phyloP scores from a whole-genome alignment of 1,139 yeast genomes.

The Zygosaccharomyces sapae region DNA sequence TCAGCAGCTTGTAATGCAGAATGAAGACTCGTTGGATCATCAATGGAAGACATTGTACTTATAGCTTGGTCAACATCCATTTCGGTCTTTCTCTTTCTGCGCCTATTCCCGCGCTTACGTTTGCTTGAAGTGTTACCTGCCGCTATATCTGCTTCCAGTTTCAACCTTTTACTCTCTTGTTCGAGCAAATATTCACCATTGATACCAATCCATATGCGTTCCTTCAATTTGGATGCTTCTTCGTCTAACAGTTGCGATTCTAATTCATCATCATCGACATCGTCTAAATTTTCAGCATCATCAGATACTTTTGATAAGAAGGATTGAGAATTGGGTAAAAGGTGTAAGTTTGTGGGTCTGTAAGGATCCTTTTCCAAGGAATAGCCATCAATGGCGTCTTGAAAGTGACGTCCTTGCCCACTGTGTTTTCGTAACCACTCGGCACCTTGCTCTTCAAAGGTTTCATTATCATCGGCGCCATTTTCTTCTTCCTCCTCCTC shows the following conservation, averaged over 20 bases:
- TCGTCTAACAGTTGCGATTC: conserved; percentile 55
- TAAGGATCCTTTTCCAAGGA: conserved; percentile 40
- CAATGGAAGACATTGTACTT: conserved; percentile 21
- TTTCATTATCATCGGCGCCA: conserved; percentile 21
- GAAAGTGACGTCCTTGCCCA: conserved; percentile 18
- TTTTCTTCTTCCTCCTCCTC: conserved; percentile 20
- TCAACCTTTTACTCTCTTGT: conserved; percentile 79
- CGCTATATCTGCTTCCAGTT: conserved; percentile 78
- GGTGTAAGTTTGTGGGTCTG: conserved; percentile 52
- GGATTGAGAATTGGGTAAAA: conserved; percentile 54
- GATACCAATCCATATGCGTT: conserved; percentile 80
- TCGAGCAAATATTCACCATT: conserved; percentile 82
- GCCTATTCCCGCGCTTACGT: conserved; percentile 42
- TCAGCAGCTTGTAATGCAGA: conserved; percentile 38
- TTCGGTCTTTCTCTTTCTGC: conserved; percentile 33
- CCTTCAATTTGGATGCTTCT: conserved; percentile 66
- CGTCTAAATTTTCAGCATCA: conserved; percentile 60
- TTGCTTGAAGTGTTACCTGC: conserved; percentile 67
- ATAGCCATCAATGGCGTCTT: conserved; percentile 34
- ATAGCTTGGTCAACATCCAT: conserved; percentile 20
- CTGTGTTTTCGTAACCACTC: conserved; percentile 11
- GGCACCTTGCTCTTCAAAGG: conserved; percentile 16
- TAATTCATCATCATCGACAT: conserved; percentile 79
- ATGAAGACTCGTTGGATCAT: conserved; percentile 34
- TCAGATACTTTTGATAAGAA: conserved; percentile 53